Percentiles rank a stretch among this genome's conserved stretches.
These are phyloP conservation scores for Emergomyces orientalis DNA, from an alignment of 2,329 filamentous ascomycete genomes.

Conservation along the genomic window DNA sequence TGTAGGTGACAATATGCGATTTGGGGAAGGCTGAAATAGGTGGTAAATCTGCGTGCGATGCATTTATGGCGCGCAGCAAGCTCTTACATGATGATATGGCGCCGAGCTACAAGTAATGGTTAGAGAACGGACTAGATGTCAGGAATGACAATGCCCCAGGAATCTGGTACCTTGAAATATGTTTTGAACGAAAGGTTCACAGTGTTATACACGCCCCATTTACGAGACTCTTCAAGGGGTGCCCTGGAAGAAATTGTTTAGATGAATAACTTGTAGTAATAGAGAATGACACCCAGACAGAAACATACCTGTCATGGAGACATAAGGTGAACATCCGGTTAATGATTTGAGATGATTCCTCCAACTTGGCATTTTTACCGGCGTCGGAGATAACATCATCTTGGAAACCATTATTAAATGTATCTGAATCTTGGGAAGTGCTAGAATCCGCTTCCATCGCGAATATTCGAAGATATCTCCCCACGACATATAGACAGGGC, in stretches of 20 bases:
- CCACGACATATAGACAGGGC: constrained; percentile 77
- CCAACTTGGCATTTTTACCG: constrained; percentile 73
- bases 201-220: constrained; percentile 96
- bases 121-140: constrained; percentile 5
- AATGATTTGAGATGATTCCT: constrained; percentile 81
- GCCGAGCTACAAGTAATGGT: constrained; percentile 55
- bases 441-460: constrained; percentile 84
- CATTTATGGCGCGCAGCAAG: constrained; percentile 72
- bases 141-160: background rate
- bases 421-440: constrained; percentile 39
- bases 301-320: constrained; percentile 69
- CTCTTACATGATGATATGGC: constrained; percentile 49
- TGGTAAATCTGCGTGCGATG: constrained; percentile 71
- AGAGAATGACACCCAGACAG: background rate
- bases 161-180: constrained; percentile 63
- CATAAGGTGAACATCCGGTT: constrained; percentile 90
- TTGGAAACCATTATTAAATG: constrained; percentile 49
- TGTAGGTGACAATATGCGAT: constrained; percentile 88
- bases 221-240: constrained; percentile 76
- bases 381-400: constrained; percentile 73
- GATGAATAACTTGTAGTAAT: background rate
- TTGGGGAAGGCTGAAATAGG: constrained; percentile 69
- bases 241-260: constrained; percentile 46
- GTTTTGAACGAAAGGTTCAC: constrained; percentile 96
- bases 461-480: constrained; percentile 77